Conservation (phyloP, 495 filamentous ascomycete genomes). For the Sabuloglossum arenarium region DNA sequence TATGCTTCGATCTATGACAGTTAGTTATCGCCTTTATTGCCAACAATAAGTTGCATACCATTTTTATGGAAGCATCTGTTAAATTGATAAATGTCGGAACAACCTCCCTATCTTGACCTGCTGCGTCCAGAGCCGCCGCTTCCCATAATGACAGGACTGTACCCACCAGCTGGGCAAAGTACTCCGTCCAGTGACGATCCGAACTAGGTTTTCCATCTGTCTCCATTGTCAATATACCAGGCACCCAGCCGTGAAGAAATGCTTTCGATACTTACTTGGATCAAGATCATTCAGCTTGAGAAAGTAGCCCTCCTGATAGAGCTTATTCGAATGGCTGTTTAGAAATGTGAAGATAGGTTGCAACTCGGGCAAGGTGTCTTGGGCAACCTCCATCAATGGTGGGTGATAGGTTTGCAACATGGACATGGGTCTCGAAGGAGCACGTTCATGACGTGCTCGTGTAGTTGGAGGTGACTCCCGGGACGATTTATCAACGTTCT, state of each 20-base stretch:
- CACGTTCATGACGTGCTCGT: conserved; percentile 13
- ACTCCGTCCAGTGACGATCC: conserved; percentile 88
- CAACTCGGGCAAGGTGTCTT: conserved; percentile 77
- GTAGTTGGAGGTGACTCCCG: conserved; percentile 6
- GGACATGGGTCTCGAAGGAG: conserved; percentile 34
- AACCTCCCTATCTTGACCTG: conserved; percentile 63
- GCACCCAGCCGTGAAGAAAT: background rate
- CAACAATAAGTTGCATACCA: conserved; percentile 35
- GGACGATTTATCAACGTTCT: conserved; percentile 6
- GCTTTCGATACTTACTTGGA: conserved; percentile 37
- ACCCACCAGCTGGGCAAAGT: conserved; percentile 89
- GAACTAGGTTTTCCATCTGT: conserved; percentile 66
- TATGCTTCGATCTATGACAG: conserved; percentile 60
- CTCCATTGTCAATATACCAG: background rate
- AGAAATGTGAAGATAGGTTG: conserved; percentile 86
- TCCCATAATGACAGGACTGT: conserved; percentile 94
- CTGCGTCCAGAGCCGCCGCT: conserved; percentile 76
- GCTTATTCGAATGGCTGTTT: conserved; percentile 87
- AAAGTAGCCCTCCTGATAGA: conserved; percentile 96
- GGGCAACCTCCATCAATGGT: conserved; percentile 61
- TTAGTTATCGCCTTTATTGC: background rate
- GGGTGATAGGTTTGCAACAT: conserved; percentile 70
- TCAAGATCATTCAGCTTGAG: conserved; percentile 89
- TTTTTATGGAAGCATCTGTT: conserved; percentile 90
- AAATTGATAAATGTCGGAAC: conserved; percentile 92